Conservation (phyloP, 352 stramenopile species). For the Globisporangium parvum region DNA sequence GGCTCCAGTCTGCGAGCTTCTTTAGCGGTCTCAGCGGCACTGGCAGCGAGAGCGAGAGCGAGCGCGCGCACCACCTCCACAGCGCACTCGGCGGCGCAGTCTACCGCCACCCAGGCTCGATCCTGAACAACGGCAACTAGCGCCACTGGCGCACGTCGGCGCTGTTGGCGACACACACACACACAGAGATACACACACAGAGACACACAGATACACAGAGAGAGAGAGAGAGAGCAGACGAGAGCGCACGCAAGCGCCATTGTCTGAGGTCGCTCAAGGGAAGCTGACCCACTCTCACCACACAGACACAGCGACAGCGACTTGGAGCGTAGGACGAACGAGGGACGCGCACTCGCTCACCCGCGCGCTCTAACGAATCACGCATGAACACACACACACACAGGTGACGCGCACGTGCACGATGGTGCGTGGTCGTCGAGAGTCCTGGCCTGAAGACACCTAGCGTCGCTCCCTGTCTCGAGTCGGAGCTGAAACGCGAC, state of each 20-base stretch:
- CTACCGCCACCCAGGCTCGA: slow-evolving; percentile 34
- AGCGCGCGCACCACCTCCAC: slow-evolving; percentile 19
- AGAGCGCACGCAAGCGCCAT: neutral
- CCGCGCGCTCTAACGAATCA: too few species aligned
- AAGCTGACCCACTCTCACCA: neutral
- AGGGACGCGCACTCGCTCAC: too few species aligned
- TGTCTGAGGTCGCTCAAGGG: too few species aligned
- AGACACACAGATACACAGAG: neutral
- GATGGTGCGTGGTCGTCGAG: too few species aligned
- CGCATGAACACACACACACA: too few species aligned
- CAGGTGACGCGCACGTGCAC: too few species aligned
- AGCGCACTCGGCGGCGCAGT: slow-evolving; percentile 23
- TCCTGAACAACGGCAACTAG: slow-evolving; percentile 45
- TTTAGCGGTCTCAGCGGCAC: slow-evolving; percentile 18
- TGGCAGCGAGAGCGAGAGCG: slow-evolving; percentile 17
- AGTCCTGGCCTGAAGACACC: too few species aligned
- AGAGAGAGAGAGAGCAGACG: slow-evolving; percentile 9
- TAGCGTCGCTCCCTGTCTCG: neutral
- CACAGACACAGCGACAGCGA: slow-evolving; percentile 19
- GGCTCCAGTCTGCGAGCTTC: slow-evolving; percentile 12
- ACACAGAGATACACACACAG: slow-evolving; percentile 12
- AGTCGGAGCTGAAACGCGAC: neutral
- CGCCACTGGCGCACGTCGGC: neutral
- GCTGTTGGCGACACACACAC: neutral
- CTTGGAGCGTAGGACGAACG: too few species aligned